Conservation (phyloP, 179 eudicot species). For the Nepenthes alata region DNA sequence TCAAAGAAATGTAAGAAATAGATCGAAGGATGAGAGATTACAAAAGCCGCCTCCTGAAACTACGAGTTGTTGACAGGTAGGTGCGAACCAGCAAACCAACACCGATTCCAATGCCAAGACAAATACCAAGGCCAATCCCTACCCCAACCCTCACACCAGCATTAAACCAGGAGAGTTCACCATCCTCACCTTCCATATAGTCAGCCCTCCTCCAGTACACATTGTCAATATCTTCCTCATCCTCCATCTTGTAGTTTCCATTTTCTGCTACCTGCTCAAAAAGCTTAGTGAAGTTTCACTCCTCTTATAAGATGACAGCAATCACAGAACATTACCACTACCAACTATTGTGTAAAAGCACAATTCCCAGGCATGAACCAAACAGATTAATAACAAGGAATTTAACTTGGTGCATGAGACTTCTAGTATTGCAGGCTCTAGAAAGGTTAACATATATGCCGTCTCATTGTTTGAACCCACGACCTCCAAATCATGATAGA, state of each 20-base stretch:
- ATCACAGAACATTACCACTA: no score
- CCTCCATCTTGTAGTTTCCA: constrained; percentile 37
- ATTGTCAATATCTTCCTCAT: constrained; percentile 34
- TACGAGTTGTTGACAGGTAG: constrained; percentile 71
- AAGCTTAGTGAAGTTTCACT: background rate
- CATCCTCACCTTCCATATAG: constrained; percentile 80
- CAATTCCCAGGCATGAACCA: no score
- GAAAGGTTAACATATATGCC: no score
- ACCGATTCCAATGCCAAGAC: constrained; percentile 84
- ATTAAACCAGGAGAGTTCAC: constrained; percentile 87
- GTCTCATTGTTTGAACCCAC: no score
- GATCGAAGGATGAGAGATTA: constrained; percentile 12
- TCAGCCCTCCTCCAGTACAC: constrained; percentile 46
- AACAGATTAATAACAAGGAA: no score
- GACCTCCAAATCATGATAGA: no score
- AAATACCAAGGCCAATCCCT: constrained; percentile 90
- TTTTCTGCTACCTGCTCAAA: constrained; percentile 41
- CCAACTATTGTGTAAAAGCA: no score
- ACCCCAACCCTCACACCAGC: constrained; percentile 20
- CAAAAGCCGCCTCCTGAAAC: constrained; percentile 53
- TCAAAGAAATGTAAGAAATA: background rate
- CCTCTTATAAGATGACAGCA: no score
- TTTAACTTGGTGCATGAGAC: no score
- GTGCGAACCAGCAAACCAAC: constrained; percentile 76
- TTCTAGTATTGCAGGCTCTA: no score